Evolutionary conservation across 2,329 filamentous ascomycete species (phyloP).

Genomic region (Epichloe festucae): DNA sequence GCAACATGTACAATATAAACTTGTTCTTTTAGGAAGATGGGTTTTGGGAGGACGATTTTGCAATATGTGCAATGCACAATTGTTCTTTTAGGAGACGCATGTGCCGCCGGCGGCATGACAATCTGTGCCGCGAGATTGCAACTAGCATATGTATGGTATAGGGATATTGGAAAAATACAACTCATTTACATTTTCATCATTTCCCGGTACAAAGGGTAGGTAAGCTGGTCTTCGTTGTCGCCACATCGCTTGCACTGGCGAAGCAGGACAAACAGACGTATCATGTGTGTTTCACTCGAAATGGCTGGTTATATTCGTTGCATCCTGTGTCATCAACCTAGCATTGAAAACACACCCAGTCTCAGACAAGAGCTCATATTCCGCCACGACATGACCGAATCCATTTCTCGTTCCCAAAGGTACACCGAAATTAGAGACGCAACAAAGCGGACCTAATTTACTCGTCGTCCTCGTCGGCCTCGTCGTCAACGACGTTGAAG

Average conservation of each 20-base stretch:
- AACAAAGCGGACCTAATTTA: slow-evolving; percentile 42
- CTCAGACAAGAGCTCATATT: not conserved
- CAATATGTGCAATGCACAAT: not conserved
- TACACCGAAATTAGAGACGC: slow-evolving; percentile 1
- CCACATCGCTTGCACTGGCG: not conserved
- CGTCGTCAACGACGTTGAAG: slow-evolving; percentile 99
- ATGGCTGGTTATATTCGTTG: slow-evolving; percentile 18
- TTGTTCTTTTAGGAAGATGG: too few relatives aligned
- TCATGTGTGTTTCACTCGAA: slow-evolving; percentile 6
- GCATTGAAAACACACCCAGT: not conserved
- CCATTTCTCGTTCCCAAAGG: not conserved
- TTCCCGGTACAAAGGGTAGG: too few relatives aligned
- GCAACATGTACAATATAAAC: too few relatives aligned
- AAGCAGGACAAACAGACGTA: not conserved
- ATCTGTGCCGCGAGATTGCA: not conserved
- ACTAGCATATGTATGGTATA: not conserved
- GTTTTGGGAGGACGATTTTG: not conserved
- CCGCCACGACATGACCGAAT: not conserved
- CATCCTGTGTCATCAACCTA: not conserved
- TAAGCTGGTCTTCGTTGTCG: too few relatives aligned
- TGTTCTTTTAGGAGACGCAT: not conserved
- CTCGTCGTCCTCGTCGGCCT: slow-evolving; percentile 95
- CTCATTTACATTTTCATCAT: too few relatives aligned
- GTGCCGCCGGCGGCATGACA: not conserved
- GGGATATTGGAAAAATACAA: not conserved